These are phyloP conservation scores for Amaranthus palmeri DNA, from an alignment of 148 eudicot species.

Conservation along the genomic window DNA sequence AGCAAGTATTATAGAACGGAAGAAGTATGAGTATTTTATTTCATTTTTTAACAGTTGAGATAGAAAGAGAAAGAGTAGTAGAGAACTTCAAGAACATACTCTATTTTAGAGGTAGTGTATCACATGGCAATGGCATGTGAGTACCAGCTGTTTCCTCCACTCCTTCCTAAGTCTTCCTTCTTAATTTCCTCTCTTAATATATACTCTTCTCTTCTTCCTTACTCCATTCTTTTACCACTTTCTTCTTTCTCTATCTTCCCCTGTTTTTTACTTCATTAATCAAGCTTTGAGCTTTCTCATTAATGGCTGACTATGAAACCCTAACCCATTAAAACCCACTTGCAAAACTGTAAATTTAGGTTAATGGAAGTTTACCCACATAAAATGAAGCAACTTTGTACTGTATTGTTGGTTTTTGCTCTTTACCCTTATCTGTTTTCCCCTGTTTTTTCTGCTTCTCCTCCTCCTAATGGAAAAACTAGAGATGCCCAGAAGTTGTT, in stretches of 20 bases:
- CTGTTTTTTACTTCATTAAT: neutral
- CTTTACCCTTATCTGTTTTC: constrained; percentile 8
- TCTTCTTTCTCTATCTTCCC: constrained; percentile 17
- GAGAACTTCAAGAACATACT: neutral
- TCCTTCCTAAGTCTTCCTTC: constrained; percentile 18
- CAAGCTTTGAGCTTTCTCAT: constrained; percentile 10
- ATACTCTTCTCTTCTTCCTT: constrained; percentile 34
- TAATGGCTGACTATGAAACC: constrained; percentile 26
- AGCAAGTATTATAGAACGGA: no score
- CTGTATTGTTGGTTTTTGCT: constrained; percentile 6
- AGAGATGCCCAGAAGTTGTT: constrained; percentile 46
- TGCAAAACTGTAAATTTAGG: neutral
- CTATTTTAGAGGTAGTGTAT: constrained; percentile 22
- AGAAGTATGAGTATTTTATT: neutral
- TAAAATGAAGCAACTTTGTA: constrained; percentile 20
- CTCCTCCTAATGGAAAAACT: neutral
- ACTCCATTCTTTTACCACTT: constrained; percentile 37
- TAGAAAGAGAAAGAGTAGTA: constrained; percentile 1
- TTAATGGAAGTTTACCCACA: constrained; percentile 4
- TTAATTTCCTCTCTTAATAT: constrained; percentile 25
- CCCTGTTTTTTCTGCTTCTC: constrained; percentile 14
- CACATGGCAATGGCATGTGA: constrained; percentile 77
- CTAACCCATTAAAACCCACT: constrained; percentile 15
- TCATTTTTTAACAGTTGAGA: neutral
- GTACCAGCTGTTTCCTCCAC: constrained; percentile 47